These are phyloP conservation scores for Keqinozyma sinolaborantium DNA, from an alignment of 1,139 yeast genomes.

Conservation along the genomic window DNA sequence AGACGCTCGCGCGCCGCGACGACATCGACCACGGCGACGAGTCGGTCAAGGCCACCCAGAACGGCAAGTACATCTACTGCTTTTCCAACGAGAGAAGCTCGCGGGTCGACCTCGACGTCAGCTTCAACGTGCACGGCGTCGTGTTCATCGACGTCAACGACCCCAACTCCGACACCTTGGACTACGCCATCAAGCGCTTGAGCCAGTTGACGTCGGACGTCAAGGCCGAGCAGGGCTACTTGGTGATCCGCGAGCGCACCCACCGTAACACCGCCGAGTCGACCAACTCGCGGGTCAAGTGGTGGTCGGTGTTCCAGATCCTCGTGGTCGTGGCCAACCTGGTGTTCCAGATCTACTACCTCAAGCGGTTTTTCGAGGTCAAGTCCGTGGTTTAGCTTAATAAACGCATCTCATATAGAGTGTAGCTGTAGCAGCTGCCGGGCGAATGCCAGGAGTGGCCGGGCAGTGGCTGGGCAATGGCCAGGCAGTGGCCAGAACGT, in stretches of 20 bases:
- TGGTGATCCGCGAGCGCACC: conserved; percentile 93
- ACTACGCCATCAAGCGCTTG: conserved; percentile 76
- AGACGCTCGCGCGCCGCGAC: conserved; percentile 44
- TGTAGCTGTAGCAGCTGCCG: too few relatives aligned
- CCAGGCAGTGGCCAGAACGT: too few relatives aligned
- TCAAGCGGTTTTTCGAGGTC: conserved; percentile 94
- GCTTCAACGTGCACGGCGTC: conserved; percentile 93
- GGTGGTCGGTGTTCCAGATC: conserved; percentile 96
- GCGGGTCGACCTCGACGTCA: conserved; percentile 79
- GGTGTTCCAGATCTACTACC: conserved; percentile 87
- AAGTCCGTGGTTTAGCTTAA: conserved; percentile 67
- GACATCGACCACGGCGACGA: conserved; percentile 82
- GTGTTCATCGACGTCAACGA: conserved; percentile 84
- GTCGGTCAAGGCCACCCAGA: conserved; percentile 55
- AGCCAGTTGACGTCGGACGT: conserved; percentile 79
- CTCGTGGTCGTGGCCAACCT: conserved; percentile 83
- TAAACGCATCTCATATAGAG: too few relatives aligned
- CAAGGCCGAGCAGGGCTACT: conserved; percentile 88
- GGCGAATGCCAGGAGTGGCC: too few relatives aligned
- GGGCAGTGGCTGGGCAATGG: too few relatives aligned
- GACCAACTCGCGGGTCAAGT: conserved; percentile 93
- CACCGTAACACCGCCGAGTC: conserved; percentile 99
- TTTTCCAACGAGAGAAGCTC: conserved; percentile 82
- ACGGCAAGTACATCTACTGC: conserved; percentile 85
- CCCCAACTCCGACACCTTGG: conserved; percentile 78